These are phyloP conservation scores for Tulasnella sp. DNA, from an alignment of 768 basidiomycete species.

Conservation along the genomic window DNA sequence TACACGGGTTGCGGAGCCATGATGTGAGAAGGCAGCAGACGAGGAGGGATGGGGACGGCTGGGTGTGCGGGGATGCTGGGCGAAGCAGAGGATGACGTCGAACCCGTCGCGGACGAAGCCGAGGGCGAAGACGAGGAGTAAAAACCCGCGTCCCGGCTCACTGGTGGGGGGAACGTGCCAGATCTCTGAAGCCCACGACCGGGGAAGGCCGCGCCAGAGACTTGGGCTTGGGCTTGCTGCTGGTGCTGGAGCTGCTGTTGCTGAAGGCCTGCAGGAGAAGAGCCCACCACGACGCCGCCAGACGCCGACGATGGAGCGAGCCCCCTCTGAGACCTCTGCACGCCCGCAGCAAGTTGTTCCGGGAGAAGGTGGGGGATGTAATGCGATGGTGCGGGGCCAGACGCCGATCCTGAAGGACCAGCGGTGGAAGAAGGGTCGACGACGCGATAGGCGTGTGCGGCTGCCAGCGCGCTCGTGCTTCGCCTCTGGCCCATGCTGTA, in stretches of 20 bases:
- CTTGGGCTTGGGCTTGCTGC: no score
- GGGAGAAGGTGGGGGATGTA: neutral
- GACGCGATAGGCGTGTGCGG: constrained; percentile 1
- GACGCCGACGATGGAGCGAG: neutral
- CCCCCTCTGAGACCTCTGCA: neutral
- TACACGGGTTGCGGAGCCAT: neutral
- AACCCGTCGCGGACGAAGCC: neutral
- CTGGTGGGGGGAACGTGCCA: neutral
- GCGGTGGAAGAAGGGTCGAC: neutral
- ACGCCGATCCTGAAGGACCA: neutral
- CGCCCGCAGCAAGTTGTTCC: neutral
- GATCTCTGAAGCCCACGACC: neutral
- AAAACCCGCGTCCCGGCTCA: neutral
- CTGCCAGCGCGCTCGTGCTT: neutral
- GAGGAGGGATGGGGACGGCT: neutral
- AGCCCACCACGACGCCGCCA: neutral
- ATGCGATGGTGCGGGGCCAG: neutral
- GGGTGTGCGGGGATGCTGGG: neutral
- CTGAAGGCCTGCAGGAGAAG: neutral
- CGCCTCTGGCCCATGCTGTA: neutral
- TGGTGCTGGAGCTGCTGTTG: no score
- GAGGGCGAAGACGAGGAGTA: neutral
- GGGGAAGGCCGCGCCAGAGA: neutral
- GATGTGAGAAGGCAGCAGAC: neutral
- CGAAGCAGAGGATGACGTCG: neutral